phyloP scores from a whole-genome alignment of 192 early-diverging fungal genomes.

The Gaertneriomyces sp. region DNA sequence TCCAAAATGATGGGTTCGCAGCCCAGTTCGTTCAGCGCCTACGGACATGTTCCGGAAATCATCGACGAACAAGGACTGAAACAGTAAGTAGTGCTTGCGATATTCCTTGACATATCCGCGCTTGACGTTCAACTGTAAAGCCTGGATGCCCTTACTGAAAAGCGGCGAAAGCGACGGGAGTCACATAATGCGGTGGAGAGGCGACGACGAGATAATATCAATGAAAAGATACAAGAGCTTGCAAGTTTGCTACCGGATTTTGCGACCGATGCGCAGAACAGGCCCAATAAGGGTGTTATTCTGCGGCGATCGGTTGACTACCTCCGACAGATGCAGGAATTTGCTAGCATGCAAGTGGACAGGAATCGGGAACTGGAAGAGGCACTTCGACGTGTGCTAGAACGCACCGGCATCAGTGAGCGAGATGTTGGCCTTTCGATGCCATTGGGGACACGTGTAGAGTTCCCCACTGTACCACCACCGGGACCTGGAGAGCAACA shows the following conservation, averaged over 20 bases:
- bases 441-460: slow-evolving; percentile 47
- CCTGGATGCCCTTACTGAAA: slow-evolving; percentile 63
- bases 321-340: slow-evolving; percentile 73
- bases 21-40: slow-evolving; percentile 34
- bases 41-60: slow-evolving; percentile 17
- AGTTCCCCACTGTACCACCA: slow-evolving; percentile 30
- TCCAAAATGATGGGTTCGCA: slow-evolving; percentile 27
- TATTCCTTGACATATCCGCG: no score
- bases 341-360: slow-evolving; percentile 59
- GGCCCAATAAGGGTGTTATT: slow-evolving; percentile 94
- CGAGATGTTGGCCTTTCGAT: slow-evolving; percentile 42
- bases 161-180: slow-evolving; percentile 86
- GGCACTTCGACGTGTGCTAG: slow-evolving; percentile 39
- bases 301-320: slow-evolving; percentile 91
- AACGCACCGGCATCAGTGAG: slow-evolving; percentile 44
- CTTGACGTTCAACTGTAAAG: no score
- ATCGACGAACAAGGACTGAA: slow-evolving; percentile 16
- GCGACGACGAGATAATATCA: slow-evolving; percentile 94
- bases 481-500: slow-evolving; percentile 9
- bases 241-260: slow-evolving; percentile 79
- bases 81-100: slow-evolving; percentile 21
- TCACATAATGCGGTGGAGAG: slow-evolving; percentile 98
- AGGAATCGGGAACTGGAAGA: slow-evolving; percentile 73
- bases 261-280: slow-evolving; percentile 65
- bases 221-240: slow-evolving; percentile 95